Base-by-base conservation (phyloP, 2,329 filamentous ascomycete genomes). In the Pleoardoris graminearum region DNA sequence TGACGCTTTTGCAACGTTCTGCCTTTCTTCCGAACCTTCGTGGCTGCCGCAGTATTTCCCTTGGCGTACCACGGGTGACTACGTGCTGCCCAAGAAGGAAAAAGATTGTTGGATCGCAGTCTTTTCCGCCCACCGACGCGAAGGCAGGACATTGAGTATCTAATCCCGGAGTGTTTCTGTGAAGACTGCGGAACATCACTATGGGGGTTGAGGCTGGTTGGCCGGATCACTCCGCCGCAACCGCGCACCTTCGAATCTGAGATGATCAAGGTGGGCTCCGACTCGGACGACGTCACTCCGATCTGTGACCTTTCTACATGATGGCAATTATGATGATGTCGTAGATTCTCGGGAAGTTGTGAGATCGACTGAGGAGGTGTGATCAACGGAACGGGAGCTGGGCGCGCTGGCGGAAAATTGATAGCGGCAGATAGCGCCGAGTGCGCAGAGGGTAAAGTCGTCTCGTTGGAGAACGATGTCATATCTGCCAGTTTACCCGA, bases 211-310 rank as follows among this genome's bases (percentile, higher is more conserved):
- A 66, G 46, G 41, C 60, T 66, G 30, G 54, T 47, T n/a, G 55
- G 55, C 21, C 58, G 55, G 33, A 69, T 50, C 11, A 70, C 33
- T 6, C 66, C 66, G 14, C 63, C 68, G 23, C 70, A 72, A 23
- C 68, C 67, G 39, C 62, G 63, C 30, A 69, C 54, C 27, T 45
- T 30, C 7, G 56, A 52, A 10, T 37, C 42, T 4, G 51, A 46
- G 16, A 63, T 57, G 19, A 53, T 43, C 2, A 38, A 47, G 22
- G 19, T 19, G 11, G 17, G 16, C 8, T 33, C 19, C 10, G 22
- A 29, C 7, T 43, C n/a, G n/a, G n/a, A 19, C 4, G 16, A 45
- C 25, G 36, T 38, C 5, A 63, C 55, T 3, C 53, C 48, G 19
- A 66, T 62, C 21, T 62, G 55, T 17, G 62, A 57, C 25, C 30